A percentile compares a stretch with the other conserved stretches of the same genome.
Evolutionary conservation across 805 yeast genomes (phyloP).

Genomic region (Kuraishia piskuri): DNA sequence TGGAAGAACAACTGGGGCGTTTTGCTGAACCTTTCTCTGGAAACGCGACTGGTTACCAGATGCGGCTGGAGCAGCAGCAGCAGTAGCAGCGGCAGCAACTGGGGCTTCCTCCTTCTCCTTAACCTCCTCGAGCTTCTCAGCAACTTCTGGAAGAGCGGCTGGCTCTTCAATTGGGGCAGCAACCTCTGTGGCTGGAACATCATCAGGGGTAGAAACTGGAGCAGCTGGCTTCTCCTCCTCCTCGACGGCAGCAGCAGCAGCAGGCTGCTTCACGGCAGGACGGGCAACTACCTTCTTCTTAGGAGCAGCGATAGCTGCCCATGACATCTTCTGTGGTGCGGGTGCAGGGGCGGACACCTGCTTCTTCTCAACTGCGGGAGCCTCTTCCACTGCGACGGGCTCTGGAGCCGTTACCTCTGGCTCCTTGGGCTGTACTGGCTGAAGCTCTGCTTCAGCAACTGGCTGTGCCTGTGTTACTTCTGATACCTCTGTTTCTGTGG

Average conservation of each 20-base stretch:
- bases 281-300: conserved; percentile 4
- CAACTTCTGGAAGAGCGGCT: conserved; percentile 1
- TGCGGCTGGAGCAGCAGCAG: conserved; percentile 1
- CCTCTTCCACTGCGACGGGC: background rate
- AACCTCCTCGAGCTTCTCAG: conserved; percentile 2
- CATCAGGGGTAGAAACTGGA: background rate
- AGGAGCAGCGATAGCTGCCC: conserved; percentile 8
- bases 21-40: conserved; percentile 7
- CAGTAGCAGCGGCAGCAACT: background rate
- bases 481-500: background rate
- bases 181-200: conserved; percentile 4
- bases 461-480: background rate
- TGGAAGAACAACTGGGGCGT: conserved; percentile 36
- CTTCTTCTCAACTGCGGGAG: conserved; percentile 1
- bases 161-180: conserved; percentile 5
- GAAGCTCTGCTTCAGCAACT: background rate
- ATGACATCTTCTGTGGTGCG: conserved; percentile 3
- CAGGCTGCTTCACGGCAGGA: conserved; percentile 1
- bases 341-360: conserved; percentile 4
- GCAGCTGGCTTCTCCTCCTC: conserved; percentile 7
- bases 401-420: background rate
- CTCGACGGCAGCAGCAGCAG: background rate
- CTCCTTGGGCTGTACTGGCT: background rate
- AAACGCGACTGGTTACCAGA: background rate
- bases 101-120: conserved; percentile 3